Conservation (phyloP, 495 filamentous ascomycete species). For the Neurospora hispaniola region DNA sequence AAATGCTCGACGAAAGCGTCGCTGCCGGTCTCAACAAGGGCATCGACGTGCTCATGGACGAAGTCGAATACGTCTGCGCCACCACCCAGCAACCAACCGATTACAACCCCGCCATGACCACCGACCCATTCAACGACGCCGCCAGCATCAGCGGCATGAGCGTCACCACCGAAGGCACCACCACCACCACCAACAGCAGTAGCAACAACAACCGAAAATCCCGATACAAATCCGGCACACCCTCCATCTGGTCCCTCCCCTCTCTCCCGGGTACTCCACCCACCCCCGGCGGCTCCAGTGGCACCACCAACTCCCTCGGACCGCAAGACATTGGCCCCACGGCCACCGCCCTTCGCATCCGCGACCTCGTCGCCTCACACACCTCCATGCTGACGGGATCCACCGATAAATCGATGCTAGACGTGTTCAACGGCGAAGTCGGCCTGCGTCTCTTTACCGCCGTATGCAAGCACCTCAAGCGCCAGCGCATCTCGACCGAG, state of each 20-base stretch:
- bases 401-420: conserved; percentile 93
- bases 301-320: background rate
- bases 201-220: conserved; percentile 4
- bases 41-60: conserved; percentile 96
- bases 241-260: background rate
- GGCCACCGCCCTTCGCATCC: conserved; percentile 62
- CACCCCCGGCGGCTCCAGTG: background rate
- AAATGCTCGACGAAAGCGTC: conserved; percentile 96
- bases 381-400: conserved; percentile 85
- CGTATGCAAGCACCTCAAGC: conserved; percentile 93
- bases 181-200: background rate
- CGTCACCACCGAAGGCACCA: background rate
- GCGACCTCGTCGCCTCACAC: conserved; percentile 78
- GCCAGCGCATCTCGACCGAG: conserved; percentile 81
- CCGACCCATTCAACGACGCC: conserved; percentile 27
- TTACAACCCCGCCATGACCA: conserved; percentile 60
- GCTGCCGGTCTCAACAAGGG: conserved; percentile 94
- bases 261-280: background rate
- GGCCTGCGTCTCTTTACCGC: conserved; percentile 82
- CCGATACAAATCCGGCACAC: background rate
- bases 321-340: conserved; percentile 66
- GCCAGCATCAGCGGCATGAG: conserved; percentile 2
- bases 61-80: conserved; percentile 90
- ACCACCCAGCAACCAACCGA: conserved; percentile 79
- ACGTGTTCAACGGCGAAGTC: conserved; percentile 98